phyloP scores from a whole-genome alignment of 495 filamentous ascomycete genomes.

The Aspergillus hancockii region DNA sequence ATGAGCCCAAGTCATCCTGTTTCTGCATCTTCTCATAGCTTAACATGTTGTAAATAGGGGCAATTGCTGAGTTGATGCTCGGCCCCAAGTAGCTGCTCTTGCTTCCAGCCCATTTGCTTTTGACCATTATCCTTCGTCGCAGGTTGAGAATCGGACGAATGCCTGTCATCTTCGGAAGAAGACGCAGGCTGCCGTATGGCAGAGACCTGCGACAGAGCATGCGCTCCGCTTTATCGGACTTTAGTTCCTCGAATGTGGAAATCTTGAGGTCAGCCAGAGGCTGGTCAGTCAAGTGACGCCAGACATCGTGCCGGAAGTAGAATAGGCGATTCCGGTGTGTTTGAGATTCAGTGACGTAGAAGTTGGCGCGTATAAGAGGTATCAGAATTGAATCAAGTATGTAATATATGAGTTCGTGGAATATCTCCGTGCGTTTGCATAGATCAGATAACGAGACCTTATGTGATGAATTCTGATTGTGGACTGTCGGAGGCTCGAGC shows the following conservation, averaged over 20 bases:
- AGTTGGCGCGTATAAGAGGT: conserved; percentile 81
- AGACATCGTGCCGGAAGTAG: conserved; percentile 93
- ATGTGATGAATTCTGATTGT: conserved; percentile 9
- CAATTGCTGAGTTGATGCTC: conserved; percentile 81
- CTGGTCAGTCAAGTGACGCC: conserved; percentile 74
- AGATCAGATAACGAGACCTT: conserved; percentile 72
- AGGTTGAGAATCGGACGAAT: conserved; percentile 88
- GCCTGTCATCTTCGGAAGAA: conserved; percentile 72
- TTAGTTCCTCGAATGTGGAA: conserved; percentile 80
- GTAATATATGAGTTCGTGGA: conserved; percentile 87
- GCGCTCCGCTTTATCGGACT: conserved; percentile 52
- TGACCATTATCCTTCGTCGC: conserved; percentile 57
- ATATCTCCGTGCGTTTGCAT: conserved; percentile 74
- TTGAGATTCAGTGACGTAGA: conserved; percentile 92
- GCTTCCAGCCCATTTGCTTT: conserved; percentile 44
- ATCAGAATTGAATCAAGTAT: conserved; percentile 89
- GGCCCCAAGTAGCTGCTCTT: conserved; percentile 51
- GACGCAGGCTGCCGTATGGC: conserved; percentile 75
- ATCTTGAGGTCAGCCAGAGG: conserved; percentile 67
- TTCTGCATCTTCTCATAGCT: conserved; percentile 71
- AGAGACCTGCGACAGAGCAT: conserved; percentile 63
- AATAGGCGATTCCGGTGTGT: conserved; percentile 79
- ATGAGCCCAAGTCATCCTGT: conserved; percentile 65
- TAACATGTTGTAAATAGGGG: conserved; percentile 74
- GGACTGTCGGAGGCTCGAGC: conserved; percentile 57